Percentiles rank a stretch among this genome's conserved stretches.
Conservation (phyloP, 163 green algal species). For the Volvox carteri region DNA sequence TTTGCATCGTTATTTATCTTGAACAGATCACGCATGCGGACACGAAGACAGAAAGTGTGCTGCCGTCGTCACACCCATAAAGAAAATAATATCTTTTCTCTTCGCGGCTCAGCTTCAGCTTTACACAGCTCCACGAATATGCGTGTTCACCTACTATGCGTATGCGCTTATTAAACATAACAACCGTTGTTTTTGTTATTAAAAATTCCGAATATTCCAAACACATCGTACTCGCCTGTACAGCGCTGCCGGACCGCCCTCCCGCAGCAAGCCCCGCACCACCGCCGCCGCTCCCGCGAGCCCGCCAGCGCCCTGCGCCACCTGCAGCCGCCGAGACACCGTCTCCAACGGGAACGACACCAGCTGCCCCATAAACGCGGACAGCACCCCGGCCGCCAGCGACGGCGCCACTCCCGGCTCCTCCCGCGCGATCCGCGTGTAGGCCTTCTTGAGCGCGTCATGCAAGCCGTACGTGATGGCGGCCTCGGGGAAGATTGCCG, state of each 20-base stretch:
- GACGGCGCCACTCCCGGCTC: conserved; percentile 70
- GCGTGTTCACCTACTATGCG: too few species aligned
- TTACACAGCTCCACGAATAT: too few species aligned
- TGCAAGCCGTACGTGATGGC: conserved; percentile 90
- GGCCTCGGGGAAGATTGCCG: conserved; percentile 89
- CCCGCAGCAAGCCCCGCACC: conserved; percentile 51
- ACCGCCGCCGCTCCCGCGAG: conserved; percentile 34
- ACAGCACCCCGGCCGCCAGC: conserved; percentile 72
- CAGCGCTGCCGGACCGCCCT: conserved; percentile 64
- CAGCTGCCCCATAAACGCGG: conserved; percentile 80
- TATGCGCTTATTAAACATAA: too few species aligned
- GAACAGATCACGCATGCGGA: too few species aligned
- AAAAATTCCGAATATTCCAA: too few species aligned
- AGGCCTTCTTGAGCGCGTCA: conserved; percentile 84
- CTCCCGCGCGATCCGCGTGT: conserved; percentile 43
- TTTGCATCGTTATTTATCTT: too few species aligned
- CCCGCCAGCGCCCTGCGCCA: conserved; percentile 45
- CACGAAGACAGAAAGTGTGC: too few species aligned
- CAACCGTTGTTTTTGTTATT: too few species aligned
- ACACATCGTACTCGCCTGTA: too few species aligned
- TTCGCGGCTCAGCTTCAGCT: too few species aligned
- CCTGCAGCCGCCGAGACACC: conserved; percentile 79
- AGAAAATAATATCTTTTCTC: too few species aligned
- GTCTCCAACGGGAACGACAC: conserved; percentile 88
- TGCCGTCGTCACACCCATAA: too few species aligned